Evolutionary conservation across 2,329 filamentous ascomycete species (phyloP).

Genomic region (Conoideocrella luteorostrata): DNA sequence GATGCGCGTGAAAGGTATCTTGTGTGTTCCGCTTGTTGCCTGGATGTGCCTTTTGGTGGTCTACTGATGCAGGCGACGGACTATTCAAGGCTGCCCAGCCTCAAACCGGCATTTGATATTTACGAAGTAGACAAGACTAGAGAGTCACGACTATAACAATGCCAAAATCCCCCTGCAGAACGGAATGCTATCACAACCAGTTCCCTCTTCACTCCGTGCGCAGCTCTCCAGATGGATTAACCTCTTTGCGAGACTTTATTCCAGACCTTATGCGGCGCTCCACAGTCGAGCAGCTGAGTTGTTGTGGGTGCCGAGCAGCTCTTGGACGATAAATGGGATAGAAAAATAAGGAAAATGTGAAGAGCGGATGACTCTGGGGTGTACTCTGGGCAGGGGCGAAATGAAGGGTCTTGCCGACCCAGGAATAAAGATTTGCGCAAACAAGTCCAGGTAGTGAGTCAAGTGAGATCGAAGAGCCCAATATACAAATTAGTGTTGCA

Average conservation of each 20-base stretch:
- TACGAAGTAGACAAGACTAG: constrained; percentile 26
- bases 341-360: background rate
- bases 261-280: background rate
- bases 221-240: background rate
- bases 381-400: too few species aligned
- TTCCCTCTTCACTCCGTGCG: constrained; percentile 3
- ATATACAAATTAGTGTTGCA: too few species aligned
- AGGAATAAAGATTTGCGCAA: too few species aligned
- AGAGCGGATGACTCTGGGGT: too few species aligned
- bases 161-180: constrained; percentile 6
- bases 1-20: too few species aligned
- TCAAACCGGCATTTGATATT: constrained; percentile 23
- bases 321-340: background rate
- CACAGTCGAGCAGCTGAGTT: background rate
- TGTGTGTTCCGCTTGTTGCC: constrained; percentile 13
- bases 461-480: too few species aligned
- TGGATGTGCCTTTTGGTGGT: constrained; percentile 8
- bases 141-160: constrained; percentile 28
- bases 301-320: too few species aligned
- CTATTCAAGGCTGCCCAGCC: constrained; percentile 17
- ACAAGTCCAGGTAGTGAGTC: too few species aligned
- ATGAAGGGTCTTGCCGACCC: too few species aligned
- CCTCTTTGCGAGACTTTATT: background rate
- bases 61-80: constrained; percentile 22
- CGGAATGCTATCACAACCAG: constrained; percentile 3